These are phyloP conservation scores for Peribolospora baueri DNA, from an alignment of 768 basidiomycete species.

Conservation along the genomic window DNA sequence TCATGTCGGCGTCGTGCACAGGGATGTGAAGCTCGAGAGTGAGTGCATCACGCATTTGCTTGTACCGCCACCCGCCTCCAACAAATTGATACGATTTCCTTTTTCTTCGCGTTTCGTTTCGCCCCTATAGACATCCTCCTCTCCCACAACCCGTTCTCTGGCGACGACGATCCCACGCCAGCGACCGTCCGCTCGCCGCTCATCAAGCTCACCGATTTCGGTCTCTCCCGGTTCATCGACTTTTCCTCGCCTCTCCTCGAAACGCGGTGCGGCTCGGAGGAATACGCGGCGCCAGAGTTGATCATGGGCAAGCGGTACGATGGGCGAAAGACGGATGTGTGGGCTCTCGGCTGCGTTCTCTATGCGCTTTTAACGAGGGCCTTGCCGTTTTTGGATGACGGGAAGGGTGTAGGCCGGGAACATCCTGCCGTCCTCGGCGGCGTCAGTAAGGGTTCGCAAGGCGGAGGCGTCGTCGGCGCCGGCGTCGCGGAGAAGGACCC, in stretches of 20 bases:
- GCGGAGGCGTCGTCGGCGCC: neutral
- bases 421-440: conserved; percentile 1
- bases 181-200: conserved; percentile 29
- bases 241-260: conserved; percentile 35
- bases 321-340: conserved; percentile 60
- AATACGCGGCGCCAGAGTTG: conserved; percentile 61
- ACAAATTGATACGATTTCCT: neutral
- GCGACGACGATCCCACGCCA: conserved; percentile 14
- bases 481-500: conserved; percentile 6
- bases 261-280: conserved; percentile 69
- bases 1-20: conserved; percentile 55
- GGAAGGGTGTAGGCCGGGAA: neutral
- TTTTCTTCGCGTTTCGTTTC: neutral
- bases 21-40: conserved; percentile 61
- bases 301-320: conserved; percentile 46
- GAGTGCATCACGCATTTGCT: conserved; percentile 11
- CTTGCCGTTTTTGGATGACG: conserved; percentile 39
- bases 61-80: neutral
- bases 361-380: conserved; percentile 46
- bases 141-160: conserved; percentile 28
- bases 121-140: conserved; percentile 41
- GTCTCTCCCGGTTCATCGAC: conserved; percentile 63
- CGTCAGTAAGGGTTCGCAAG: neutral
- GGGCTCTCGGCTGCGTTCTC: conserved; percentile 73
- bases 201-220: conserved; percentile 69